Evolutionary conservation across 257 asterid species (phyloP), one percentile per base, ranked within the genome.

Genomic region (Euphrasia confusa): DNA sequence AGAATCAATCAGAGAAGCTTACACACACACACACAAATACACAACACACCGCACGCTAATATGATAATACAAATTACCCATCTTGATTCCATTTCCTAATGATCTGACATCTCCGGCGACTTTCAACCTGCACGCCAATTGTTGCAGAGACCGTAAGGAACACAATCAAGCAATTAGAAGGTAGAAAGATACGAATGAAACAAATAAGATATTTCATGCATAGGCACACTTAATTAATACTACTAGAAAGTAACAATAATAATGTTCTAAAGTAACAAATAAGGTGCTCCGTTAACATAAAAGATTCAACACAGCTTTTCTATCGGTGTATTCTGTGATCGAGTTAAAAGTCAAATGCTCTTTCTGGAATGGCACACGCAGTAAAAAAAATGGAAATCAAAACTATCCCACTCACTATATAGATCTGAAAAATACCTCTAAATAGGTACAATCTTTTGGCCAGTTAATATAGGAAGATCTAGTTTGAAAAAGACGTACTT

Each of bases 61-160:
- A 32, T 12, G 47, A 68, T 12, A 52, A 68, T 10, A 13, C 47
- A 65, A 64, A 77, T 83, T 71, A 92, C 99, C 99, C 97, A 56
- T 93, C 99, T 80, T 93, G 97, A 75, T 79, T 92, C 96, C 95
- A 85, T 69, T 77, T 74, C 21, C 70, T 93, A 70, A 82, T 45
- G 37, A 89, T 82, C 60, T 71, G 87, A 66, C 94, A 93, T 85
- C 99, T 87, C 58, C 97, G 77, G 40, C 94, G 91, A 73, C 99
- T 87, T 80, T 93, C 92, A 74, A 93, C 83, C 99, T 93, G 88
- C 82, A 54, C 15, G 7, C 68, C 28, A 65, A 48, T 59, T 67
- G 61, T 68, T 69, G 37, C 48, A 65, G 24, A 73, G 62, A 65
- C 58, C 4, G 8, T 30, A 67, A 58, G 77, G 58, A 70, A 56